phyloP scores from a whole-genome alignment of 768 basidiomycete species.

The Lentinula aciculospora region DNA sequence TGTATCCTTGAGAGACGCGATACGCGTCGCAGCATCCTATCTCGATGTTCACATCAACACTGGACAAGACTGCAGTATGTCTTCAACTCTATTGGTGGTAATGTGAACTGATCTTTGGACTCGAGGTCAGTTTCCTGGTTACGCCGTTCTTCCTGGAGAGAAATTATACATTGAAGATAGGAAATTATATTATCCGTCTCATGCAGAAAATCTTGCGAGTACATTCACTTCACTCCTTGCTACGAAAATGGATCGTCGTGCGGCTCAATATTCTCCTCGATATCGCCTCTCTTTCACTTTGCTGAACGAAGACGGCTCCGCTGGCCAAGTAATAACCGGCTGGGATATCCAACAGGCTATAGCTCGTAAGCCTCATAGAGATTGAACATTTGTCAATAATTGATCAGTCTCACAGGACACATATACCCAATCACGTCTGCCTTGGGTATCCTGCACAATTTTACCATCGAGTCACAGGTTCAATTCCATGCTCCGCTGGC shows the following conservation, averaged over 20 bases:
- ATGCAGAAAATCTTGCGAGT: slow-evolving; percentile 30
- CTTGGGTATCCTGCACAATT: slow-evolving; percentile 73
- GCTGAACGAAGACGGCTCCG: slow-evolving; percentile 82
- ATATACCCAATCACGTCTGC: slow-evolving; percentile 59
- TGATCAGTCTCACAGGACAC: slow-evolving; percentile 44
- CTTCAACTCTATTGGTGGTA: neutral
- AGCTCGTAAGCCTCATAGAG: slow-evolving; percentile 39
- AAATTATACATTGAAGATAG: slow-evolving; percentile 17
- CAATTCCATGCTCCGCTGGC: slow-evolving; percentile 89
- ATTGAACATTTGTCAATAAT: neutral
- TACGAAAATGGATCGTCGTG: slow-evolving; percentile 35
- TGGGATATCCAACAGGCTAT: slow-evolving; percentile 77
- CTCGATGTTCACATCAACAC: neutral
- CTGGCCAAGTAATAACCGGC: slow-evolving; percentile 47
- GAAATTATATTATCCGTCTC: slow-evolving; percentile 24
- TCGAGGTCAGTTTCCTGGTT: neutral
- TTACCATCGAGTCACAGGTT: slow-evolving; percentile 91
- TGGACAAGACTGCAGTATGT: neutral
- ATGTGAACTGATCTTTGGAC: slow-evolving; percentile 1
- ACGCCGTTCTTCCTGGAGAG: neutral
- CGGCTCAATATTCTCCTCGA: slow-evolving; percentile 72
- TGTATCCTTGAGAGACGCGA: neutral
- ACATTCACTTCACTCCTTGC: slow-evolving; percentile 23
- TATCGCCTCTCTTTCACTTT: slow-evolving; percentile 91
- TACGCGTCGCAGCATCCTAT: neutral